Percentiles rank a stretch among this genome's conserved stretches.
Conservation (phyloP, 2,329 filamentous ascomycete genomes). For the Pseudogymnoascus sp. region DNA sequence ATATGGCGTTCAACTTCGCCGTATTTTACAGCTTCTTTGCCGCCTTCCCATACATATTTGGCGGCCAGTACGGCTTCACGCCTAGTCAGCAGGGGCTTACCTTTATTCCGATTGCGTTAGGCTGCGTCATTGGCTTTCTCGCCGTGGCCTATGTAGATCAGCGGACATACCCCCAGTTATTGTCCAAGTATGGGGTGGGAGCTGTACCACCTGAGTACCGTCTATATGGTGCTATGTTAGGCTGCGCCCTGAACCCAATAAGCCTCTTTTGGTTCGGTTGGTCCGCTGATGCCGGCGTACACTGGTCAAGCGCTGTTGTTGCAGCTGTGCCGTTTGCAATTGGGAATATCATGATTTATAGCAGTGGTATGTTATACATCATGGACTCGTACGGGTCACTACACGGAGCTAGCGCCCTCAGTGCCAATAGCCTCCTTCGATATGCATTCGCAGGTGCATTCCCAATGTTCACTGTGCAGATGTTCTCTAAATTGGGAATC, state of each 20-base stretch:
- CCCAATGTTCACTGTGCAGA: conserved; percentile 12
- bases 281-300: conserved; percentile 37
- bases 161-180: conserved; percentile 8
- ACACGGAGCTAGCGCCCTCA: conserved; percentile 9
- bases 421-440: conserved; percentile 12
- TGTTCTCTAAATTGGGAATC: conserved; percentile 31
- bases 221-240: conserved; percentile 48
- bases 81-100: conserved; percentile 20
- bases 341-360: conserved; percentile 31
- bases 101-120: conserved; percentile 12
- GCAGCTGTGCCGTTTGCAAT: conserved; percentile 10
- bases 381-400: conserved; percentile 11
- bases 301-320: conserved; percentile 41
- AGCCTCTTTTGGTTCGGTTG: conserved; percentile 52
- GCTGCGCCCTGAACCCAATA: conserved; percentile 40
- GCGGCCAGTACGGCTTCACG: conserved; percentile 35
- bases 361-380: conserved; percentile 10
- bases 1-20: conserved; percentile 43
- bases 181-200: conserved; percentile 1
- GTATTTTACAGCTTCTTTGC: conserved; percentile 46
- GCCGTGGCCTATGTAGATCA: conserved; percentile 10
- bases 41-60: conserved; percentile 41
- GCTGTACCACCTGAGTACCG: conserved; percentile 43
- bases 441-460: conserved; percentile 9
- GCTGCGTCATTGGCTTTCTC: conserved; percentile 14